Conservation (phyloP, 2,329 filamentous ascomycete species). For the Calonectria ilicicola region DNA sequence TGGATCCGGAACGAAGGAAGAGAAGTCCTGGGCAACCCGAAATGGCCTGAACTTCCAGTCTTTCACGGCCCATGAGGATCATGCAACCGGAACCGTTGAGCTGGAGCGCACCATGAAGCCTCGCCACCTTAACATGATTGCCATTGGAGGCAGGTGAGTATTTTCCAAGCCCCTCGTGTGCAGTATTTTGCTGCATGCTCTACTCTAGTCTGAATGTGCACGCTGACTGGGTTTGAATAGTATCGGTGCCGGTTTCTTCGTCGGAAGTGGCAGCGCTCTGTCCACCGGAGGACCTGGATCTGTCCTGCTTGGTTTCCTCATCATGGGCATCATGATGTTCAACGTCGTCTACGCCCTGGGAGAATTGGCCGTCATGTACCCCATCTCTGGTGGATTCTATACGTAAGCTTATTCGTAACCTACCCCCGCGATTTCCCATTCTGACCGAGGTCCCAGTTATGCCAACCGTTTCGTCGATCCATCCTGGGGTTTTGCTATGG, state of each 20-base stretch:
- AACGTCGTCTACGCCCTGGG: constrained; percentile 72
- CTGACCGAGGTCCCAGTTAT: constrained; percentile 48
- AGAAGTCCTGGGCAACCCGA: constrained; percentile 41
- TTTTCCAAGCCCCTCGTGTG: not conserved
- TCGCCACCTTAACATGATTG: constrained; percentile 44
- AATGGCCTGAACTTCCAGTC: constrained; percentile 41
- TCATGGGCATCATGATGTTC: constrained; percentile 71
- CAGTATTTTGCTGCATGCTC: not conserved
- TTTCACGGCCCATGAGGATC: constrained; percentile 38
- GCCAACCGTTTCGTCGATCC: constrained; percentile 69
- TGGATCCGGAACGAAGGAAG: not conserved
- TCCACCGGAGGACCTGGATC: constrained; percentile 50
- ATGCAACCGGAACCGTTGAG: constrained; percentile 35
- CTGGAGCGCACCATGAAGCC: constrained; percentile 42
- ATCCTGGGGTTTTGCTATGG: constrained; percentile 58
- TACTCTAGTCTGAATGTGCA: too few relatives aligned
- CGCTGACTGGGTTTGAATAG: constrained; percentile 11
- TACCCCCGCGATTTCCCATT: not conserved
- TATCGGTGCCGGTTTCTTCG: constrained; percentile 73
- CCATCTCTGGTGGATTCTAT: constrained; percentile 69
- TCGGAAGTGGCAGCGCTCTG: constrained; percentile 64
- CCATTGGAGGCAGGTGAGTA: constrained; percentile 43
- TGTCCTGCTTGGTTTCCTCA: constrained; percentile 62
- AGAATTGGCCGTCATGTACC: constrained; percentile 55
- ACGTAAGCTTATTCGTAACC: constrained; percentile 43